phyloP scores from a whole-genome alignment of 2,329 filamentous ascomycete species.

The Coniochaeta ligniaria region DNA sequence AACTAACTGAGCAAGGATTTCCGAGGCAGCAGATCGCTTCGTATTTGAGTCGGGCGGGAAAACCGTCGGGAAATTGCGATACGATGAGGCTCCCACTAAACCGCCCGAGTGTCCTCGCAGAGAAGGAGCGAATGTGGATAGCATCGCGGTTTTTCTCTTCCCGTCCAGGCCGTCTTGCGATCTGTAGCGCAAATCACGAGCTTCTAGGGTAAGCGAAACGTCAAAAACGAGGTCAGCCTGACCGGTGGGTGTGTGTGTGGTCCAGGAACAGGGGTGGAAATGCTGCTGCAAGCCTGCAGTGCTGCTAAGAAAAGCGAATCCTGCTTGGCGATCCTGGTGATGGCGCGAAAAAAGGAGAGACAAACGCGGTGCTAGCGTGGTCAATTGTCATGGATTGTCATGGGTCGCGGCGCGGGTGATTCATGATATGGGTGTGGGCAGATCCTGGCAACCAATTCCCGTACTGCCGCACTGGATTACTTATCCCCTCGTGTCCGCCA shows the following conservation, averaged over 20 bases:
- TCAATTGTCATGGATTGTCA: background rate
- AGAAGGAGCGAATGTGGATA: background rate
- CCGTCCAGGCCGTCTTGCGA: background rate
- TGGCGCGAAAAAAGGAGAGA: background rate
- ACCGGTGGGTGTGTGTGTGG: too few relatives aligned
- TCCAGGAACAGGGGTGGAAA: too few relatives aligned
- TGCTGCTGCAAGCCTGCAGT: too few relatives aligned
- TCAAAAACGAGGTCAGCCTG: background rate
- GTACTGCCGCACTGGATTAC: too few relatives aligned
- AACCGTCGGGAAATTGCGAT: conserved; percentile 2
- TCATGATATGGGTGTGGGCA: background rate
- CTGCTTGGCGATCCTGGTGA: background rate
- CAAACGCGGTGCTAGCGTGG: background rate
- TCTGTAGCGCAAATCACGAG: background rate
- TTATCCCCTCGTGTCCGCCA: background rate
- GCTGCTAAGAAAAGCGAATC: background rate
- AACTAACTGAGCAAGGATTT: background rate
- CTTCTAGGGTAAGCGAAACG: background rate
- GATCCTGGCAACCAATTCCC: background rate
- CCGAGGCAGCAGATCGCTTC: background rate
- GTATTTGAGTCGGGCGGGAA: background rate
- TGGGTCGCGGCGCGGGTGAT: background rate
- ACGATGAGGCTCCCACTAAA: background rate
- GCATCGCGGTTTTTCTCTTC: background rate
- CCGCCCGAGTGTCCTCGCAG: background rate